Conservation (phyloP, 176 grass and related monocot species). For the Triticum dicoccoides region DNA sequence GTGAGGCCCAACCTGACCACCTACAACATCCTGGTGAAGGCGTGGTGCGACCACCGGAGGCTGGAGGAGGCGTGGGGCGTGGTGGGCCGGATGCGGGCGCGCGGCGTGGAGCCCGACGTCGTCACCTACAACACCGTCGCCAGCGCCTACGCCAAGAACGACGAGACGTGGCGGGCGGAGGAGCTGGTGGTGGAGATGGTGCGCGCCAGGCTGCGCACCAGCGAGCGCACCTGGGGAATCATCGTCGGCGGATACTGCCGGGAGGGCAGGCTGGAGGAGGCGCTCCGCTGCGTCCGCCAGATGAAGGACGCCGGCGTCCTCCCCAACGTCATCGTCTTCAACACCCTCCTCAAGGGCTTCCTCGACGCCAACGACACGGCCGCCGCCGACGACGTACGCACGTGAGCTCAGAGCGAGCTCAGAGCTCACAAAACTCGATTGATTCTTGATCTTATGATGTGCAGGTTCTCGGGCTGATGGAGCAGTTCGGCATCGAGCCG, state of each 20-base stretch:
- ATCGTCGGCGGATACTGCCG: slow-evolving; percentile 83
- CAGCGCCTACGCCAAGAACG: slow-evolving; percentile 73
- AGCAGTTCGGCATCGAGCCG: slow-evolving; percentile 61
- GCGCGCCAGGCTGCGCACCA: slow-evolving; percentile 61
- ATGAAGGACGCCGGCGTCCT: slow-evolving; percentile 66
- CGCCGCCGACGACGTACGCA: slow-evolving; percentile 41
- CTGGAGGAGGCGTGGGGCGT: slow-evolving; percentile 68
- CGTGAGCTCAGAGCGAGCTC: not conserved
- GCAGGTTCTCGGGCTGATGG: slow-evolving; percentile 81
- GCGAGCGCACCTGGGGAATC: slow-evolving; percentile 89
- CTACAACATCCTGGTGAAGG: slow-evolving; percentile 94
- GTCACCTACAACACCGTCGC: slow-evolving; percentile 93
- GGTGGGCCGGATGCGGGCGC: slow-evolving; percentile 51
- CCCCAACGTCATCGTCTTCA: slow-evolving; percentile 82
- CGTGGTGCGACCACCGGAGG: slow-evolving; percentile 78
- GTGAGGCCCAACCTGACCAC: slow-evolving; percentile 62
- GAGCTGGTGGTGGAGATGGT: slow-evolving; percentile 63
- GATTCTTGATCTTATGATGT: not conserved
- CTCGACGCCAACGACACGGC: slow-evolving; percentile 60
- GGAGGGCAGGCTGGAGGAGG: slow-evolving; percentile 80
- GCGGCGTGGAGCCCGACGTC: slow-evolving; percentile 65
- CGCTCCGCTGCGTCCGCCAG: slow-evolving; percentile 70
- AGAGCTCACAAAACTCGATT: slow-evolving; percentile 24
- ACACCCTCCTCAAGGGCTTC: slow-evolving; percentile 91
- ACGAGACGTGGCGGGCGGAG: slow-evolving; percentile 77